These are phyloP conservation scores for Capsicum baccatum DNA, from an alignment of 257 asterid genomes.

Conservation along the genomic window DNA sequence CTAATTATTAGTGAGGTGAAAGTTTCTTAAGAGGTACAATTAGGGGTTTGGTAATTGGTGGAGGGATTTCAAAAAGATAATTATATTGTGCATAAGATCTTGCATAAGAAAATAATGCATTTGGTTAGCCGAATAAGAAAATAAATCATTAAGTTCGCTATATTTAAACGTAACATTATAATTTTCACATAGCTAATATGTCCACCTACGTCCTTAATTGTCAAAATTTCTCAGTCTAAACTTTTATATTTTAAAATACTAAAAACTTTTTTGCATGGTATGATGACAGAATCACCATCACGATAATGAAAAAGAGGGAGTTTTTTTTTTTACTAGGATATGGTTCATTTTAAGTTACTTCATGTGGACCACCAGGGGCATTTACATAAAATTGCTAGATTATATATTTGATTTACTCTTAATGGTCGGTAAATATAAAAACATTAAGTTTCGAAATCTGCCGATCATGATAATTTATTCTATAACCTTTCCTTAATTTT, in stretches of 20 bases:
- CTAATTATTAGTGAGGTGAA: not conserved
- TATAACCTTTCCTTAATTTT: conserved; percentile 29
- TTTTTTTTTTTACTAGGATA: not conserved
- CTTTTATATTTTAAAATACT: too few species aligned
- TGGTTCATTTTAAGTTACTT: not conserved
- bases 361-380: not conserved
- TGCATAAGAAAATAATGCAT: not conserved
- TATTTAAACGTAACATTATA: too few species aligned
- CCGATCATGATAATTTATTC: conserved; percentile 43
- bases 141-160: too few species aligned
- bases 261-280: too few species aligned
- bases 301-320: too few species aligned
- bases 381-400: conserved; percentile 1
- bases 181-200: too few species aligned
- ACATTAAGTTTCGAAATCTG: conserved; percentile 41
- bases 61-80: not conserved
- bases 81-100: not conserved
- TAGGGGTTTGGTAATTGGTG: not conserved
- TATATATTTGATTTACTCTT: not conserved
- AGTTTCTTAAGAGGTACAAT: not conserved
- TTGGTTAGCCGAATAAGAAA: too few species aligned
- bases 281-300: too few species aligned
- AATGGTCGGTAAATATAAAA: conserved; percentile 30
- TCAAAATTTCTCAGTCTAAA: too few species aligned
- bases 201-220: too few species aligned